A percentile compares a stretch with the other conserved stretches of the same genome.
These are phyloP conservation scores for Lentinula edodes DNA, from an alignment of 768 basidiomycete species.

Conservation along the genomic window DNA sequence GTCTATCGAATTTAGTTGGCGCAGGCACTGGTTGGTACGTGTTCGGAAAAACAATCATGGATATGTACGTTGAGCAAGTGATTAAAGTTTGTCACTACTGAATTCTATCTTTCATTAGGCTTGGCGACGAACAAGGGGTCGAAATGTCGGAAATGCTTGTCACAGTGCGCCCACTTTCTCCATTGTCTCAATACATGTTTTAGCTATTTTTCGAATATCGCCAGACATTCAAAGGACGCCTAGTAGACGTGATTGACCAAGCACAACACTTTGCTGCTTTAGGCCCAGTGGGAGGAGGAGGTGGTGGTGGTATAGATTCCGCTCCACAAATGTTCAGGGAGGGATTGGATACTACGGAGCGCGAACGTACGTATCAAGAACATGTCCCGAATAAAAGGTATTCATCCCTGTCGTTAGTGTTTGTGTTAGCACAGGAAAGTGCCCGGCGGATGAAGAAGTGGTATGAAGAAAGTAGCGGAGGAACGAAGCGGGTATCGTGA, in stretches of 20 bases:
- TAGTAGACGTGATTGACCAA: slow-evolving; percentile 79
- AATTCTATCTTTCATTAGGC: slow-evolving; percentile 33
- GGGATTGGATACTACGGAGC: slow-evolving; percentile 88
- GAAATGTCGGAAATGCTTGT: slow-evolving; percentile 69
- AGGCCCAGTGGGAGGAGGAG: slow-evolving; percentile 51
- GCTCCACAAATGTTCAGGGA: slow-evolving; percentile 67
- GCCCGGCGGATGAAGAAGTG: slow-evolving; percentile 72
- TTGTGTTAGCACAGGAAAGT: slow-evolving; percentile 80
- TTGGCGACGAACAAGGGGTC: slow-evolving; percentile 69
- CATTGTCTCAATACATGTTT: slow-evolving; percentile 7
- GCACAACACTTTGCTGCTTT: slow-evolving; percentile 82
- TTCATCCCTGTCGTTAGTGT: slow-evolving; percentile 46
- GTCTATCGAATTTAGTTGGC: slow-evolving; percentile 77
- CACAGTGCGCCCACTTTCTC: slow-evolving; percentile 37
- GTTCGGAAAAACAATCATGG: slow-evolving; percentile 82
- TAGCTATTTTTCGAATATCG: neutral
- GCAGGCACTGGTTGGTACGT: slow-evolving; percentile 90
- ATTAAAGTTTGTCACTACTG: neutral
- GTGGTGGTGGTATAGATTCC: slow-evolving; percentile 50
- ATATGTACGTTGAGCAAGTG: slow-evolving; percentile 48
- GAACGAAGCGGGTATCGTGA: slow-evolving; percentile 23
- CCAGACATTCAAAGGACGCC: slow-evolving; percentile 71
- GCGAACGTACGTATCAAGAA: slow-evolving; percentile 71
- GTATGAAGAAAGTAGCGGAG: slow-evolving; percentile 69
- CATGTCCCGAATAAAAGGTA: neutral